Percentiles rank a stretch among this genome's conserved stretches.
Conservation (phyloP, 73 alveolate genomes). For the Symbiodinium natans region DNA sequence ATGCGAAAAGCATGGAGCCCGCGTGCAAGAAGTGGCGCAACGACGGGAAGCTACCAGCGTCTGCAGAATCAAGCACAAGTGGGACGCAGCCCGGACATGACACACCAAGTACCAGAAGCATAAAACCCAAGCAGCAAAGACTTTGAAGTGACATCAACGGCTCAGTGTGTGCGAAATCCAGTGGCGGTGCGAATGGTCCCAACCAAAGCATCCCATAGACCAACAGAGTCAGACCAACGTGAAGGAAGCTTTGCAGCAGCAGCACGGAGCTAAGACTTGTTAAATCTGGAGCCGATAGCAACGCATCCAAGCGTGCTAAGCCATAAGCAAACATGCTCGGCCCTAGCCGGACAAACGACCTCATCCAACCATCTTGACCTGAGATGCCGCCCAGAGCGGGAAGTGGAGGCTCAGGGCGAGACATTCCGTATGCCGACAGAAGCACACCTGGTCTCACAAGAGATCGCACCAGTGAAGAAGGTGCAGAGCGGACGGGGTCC, state of each 20-base stretch:
- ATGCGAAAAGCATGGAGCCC: slow-evolving; percentile 16
- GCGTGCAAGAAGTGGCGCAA: background rate
- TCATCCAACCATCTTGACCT: background rate
- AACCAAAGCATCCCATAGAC: slow-evolving; percentile 51
- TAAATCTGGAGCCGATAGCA: background rate
- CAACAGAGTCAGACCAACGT: background rate
- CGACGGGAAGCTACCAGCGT: background rate
- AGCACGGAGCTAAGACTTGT: background rate
- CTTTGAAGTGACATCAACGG: background rate
- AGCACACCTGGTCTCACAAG: background rate
- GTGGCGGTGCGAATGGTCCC: background rate
- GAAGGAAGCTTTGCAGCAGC: background rate
- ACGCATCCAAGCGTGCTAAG: background rate
- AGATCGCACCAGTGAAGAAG: background rate
- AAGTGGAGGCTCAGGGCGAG: background rate
- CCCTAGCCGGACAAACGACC: slow-evolving; percentile 8
- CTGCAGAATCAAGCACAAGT: background rate
- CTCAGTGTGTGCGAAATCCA: slow-evolving; percentile 37
- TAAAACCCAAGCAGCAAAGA: background rate
- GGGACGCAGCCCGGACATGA: background rate
- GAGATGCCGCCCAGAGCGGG: background rate
- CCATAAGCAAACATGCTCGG: background rate
- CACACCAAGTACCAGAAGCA: slow-evolving; percentile 26
- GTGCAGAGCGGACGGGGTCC: slow-evolving; percentile 3
- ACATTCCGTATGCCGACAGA: slow-evolving; percentile 30